A percentile compares a stretch with the other conserved stretches of the same genome.
Evolutionary conservation across 257 asterid genomes (phyloP).

Genomic region (Salvia hispanica): DNA sequence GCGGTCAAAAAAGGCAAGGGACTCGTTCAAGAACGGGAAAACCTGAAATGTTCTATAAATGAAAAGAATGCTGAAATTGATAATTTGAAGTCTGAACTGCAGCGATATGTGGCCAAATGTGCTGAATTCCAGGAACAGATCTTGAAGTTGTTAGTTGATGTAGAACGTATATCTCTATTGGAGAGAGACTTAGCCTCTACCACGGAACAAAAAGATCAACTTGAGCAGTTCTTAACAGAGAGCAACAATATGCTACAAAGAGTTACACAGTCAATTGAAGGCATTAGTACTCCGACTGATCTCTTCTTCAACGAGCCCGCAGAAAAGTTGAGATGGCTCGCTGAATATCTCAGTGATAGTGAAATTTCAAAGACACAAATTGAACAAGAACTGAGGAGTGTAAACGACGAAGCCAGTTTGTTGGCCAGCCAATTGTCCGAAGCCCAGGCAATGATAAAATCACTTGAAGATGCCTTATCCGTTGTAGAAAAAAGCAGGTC

Average conservation of each 20-base stretch:
- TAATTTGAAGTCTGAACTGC: constrained; percentile 64
- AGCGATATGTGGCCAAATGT: constrained; percentile 45
- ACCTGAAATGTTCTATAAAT: constrained; percentile 60
- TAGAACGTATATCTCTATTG: constrained; percentile 56
- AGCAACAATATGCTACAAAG: constrained; percentile 70
- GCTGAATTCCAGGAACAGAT: constrained; percentile 60
- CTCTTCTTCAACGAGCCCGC: constrained; percentile 56
- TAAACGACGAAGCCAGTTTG: constrained; percentile 53
- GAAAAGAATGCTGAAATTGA: constrained; percentile 74
- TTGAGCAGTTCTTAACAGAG: constrained; percentile 66
- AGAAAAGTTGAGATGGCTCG: constrained; percentile 76
- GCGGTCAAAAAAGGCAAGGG: constrained; percentile 98
- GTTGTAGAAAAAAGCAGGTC: constrained; percentile 56
- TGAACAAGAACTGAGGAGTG: constrained; percentile 62
- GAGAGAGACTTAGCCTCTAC: constrained; percentile 57
- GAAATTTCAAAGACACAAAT: constrained; percentile 51
- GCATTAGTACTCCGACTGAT: constrained; percentile 58
- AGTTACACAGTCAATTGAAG: constrained; percentile 65
- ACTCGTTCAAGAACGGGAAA: constrained; percentile 91
- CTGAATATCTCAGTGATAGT: constrained; percentile 50
- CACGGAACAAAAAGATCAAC: constrained; percentile 60
- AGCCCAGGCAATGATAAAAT: constrained; percentile 46
- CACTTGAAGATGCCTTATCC: constrained; percentile 61
- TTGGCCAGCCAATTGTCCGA: constrained; percentile 55
- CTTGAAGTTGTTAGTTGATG: constrained; percentile 53